Base-by-base conservation (phyloP, 495 filamentous ascomycete genomes). In the Polyplosphaeria fusca region DNA sequence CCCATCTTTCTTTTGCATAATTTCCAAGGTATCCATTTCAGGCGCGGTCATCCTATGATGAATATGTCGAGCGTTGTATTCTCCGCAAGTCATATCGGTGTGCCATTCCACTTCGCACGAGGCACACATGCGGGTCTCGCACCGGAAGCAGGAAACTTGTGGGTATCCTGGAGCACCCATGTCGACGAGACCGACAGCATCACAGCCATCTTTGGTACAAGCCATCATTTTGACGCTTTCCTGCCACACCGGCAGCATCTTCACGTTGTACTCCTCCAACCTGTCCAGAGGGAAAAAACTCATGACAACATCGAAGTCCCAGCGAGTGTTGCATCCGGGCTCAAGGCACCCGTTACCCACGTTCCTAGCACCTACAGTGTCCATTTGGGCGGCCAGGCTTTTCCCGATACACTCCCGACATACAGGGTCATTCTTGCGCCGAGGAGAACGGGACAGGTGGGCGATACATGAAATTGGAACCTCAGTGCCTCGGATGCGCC, bases 1-100 rank as follows among this genome's bases (percentile, higher is more conserved):
- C 1, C 48, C 56, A 24, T 60, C 56, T 16, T 30, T 46, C 3
- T n/a, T 13, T 28, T 60, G 56, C 56, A 60, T 60, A 18, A 60
- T 1, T 4, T 42, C n/a, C 13, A 60, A 35, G 16, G 56, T 60
- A 11, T 47, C 48, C 22, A 47, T 52, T 42, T 60, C 56, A 1
- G 56, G 48, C 9, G 3, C 19, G n/a, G 56, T 53, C 48, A 60
- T 60, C 9, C 13, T 23, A 13, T 38, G 38, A 20, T 60, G 20
- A 18, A 60, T 26, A 16, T 41, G 48, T 1, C 20, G 20, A 4
- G 48, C 56, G 3, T 4, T 18, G 22, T 53, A 42, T 12, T 60
- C 56, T 0, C 48, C 48, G 23, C 56, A 60, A 16, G 48, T 53
- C 27, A 47, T 1, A 2, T 35, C 56, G 3, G 9, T 18, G 20